A percentile compares a stretch with the other conserved stretches of the same genome.
These are phyloP conservation scores for Serendipita sp. DNA, from an alignment of 768 basidiomycete genomes.

Conservation along the genomic window DNA sequence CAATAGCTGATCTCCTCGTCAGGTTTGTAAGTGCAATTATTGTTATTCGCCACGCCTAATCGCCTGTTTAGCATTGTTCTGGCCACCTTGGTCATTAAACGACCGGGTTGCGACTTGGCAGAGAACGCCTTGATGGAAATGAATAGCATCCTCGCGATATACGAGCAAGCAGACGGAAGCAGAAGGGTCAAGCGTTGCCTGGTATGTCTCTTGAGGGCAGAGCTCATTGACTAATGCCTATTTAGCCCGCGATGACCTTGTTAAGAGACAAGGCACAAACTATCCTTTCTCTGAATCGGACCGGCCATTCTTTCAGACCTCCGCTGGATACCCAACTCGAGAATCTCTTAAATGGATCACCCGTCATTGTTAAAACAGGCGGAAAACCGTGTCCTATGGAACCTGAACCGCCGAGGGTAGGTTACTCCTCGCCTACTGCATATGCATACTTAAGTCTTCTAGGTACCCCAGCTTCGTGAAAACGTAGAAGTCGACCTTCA, in stretches of 20 bases:
- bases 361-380: background rate
- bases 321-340: background rate
- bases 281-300: constrained; percentile 36
- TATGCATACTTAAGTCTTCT: background rate
- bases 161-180: background rate
- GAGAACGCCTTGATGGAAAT: background rate
- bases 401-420: no score
- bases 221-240: constrained; percentile 40
- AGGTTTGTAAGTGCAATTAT: background rate
- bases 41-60: background rate
- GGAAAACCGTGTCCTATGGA: background rate
- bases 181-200: background rate
- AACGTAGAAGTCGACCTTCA: background rate
- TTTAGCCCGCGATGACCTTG: constrained; percentile 28
- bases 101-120: background rate
- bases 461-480: background rate
- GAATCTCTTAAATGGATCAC: background rate
- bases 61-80: background rate
- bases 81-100: background rate
- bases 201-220: background rate
- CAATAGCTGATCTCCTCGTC: background rate
- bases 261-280: constrained; percentile 39
- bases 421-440: no score
- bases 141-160: background rate
- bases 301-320: constrained; percentile 9